Base-by-base conservation (phyloP, 2,329 filamentous ascomycete genomes). In the Cercospora beticola region DNA sequence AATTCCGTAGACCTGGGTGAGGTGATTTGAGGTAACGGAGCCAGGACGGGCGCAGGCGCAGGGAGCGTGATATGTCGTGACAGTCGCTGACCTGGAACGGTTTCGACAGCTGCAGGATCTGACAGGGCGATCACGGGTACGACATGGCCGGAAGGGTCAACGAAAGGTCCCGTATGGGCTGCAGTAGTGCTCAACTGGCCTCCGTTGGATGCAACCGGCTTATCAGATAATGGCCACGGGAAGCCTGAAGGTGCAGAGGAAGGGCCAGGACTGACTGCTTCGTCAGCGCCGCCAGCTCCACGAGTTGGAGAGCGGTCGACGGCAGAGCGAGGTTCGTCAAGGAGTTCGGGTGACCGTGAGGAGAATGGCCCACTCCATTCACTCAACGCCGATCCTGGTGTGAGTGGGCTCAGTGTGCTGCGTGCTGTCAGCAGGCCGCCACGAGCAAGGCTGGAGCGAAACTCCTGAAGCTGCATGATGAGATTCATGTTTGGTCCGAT, bases 401-500 rank as follows among this genome's bases (percentile, higher is more conserved):
- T 76, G 21, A 78, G 74, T 7, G 78, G 78, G 30, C 76, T 78
- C 10, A 79, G 67, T 30, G 72, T 73, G 26, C 78, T 74, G 52
- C 78, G 74, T 8, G 72, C 71, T 16, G 74, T 68, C 49, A 78
- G 68, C 3, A 77, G 61, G 80, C 83, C 76, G 21, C 77, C 77
- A 14, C 75, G 70, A 12, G 75, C 70, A 4, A 79, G 84, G 81
- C 75, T 86, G 77, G 72, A 86, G 79, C 70, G 85, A 77, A 94
- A 94, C 76, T 94, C 92, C 78, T 94, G 92, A 59, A 96, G 82
- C 73, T 92, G 93, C 84, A 95, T 95, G 85, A 96, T 93, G 73
- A 96, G 84, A 73, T 92, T 92, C 92, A 96, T 96, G 79, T 96
- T 96, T 0, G 92, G 92, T 68, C 92, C 93, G 74, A 96, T 94